Evolutionary conservation across 306 rosid genomes (phyloP), one percentile per base, ranked within the genome.

Genomic region (Vigna nakashimae): DNA sequence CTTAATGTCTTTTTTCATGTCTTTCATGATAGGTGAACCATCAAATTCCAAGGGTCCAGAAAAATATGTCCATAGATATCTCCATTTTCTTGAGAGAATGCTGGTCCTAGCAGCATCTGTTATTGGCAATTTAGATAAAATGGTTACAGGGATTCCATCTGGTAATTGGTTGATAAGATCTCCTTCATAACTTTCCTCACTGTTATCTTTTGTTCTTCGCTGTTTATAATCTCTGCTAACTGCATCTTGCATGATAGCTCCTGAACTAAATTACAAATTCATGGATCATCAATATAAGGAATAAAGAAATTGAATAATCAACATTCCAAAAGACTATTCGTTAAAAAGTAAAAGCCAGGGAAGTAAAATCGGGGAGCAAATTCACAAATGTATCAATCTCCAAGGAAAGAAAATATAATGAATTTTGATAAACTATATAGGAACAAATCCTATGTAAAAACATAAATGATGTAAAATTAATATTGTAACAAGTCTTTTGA

Each of bases 1-100:
- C 53, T 75, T 8, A 18, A 80, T 50, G 28, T 84, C 67, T 16
- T 38, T 75, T 40, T 64, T 62, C 67, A 79, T 75, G 60, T 75
- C 75, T 80, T 80, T 84, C 87, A 84, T 84, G 32, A 65, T 55
- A 0, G 72, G 79, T 5, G 87, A 84, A 16, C 87, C 87, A 38
- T 80, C 30, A 49, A 84, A 80, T 50, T 64, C 82, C 40, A 84
- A 75, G 26, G 76, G 22, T 8, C 87, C 87, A 4, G 84, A 70
- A 71, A 63, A 84, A 5, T 24, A 57, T 0, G 72, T 75, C 84
- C 87, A 84, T 0, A 56, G 15, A 50, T 71, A 15, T 76, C 74
- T 79, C 87, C 87, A 84, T 71, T 75, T 79, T 48, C 40, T 70
- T 40, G 87, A 84, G 67, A 84, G 84, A 36, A 84, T 75, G 73